These are phyloP conservation scores for Aeschynomene evenia DNA, from an alignment of 306 rosid genomes.

Conservation along the genomic window DNA sequence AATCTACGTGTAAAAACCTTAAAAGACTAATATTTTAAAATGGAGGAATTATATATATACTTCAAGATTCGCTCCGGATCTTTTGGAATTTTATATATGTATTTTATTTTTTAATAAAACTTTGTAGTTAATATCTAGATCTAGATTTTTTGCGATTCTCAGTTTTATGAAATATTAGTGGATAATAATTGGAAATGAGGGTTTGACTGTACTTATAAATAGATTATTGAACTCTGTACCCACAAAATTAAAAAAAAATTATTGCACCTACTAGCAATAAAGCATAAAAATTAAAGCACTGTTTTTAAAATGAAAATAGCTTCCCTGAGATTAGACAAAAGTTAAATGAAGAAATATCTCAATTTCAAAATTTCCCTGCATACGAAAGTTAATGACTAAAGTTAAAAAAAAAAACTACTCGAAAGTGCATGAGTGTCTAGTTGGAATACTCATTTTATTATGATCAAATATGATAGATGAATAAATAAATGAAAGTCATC, in stretches of 20 bases:
- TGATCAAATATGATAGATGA: too few species aligned
- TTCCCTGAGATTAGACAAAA: not conserved
- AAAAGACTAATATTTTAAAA: too few species aligned
- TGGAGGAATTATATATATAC: too few species aligned
- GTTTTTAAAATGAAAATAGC: not conserved
- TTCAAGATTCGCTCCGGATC: constrained; percentile 10
- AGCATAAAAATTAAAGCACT: not conserved
- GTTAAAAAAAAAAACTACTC: too few species aligned
- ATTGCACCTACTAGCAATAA: not conserved
- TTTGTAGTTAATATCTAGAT: not conserved
- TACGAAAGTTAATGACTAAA: too few species aligned
- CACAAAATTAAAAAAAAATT: too few species aligned
- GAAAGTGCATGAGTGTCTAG: too few species aligned
- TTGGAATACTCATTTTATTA: too few species aligned
- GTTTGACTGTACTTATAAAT: not conserved
- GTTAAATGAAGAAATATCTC: not conserved
- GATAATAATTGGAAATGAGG: not conserved
- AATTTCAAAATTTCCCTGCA: not conserved
- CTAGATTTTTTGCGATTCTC: not conserved
- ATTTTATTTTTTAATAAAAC: not conserved
- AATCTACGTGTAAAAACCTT: too few species aligned
- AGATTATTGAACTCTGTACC: not conserved
- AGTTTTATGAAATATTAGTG: not conserved
- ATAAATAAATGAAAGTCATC: too few species aligned
- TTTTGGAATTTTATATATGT: not conserved